A percentile compares a stretch with the other conserved stretches of the same genome.
These are phyloP conservation scores for Heliocybe sulcata DNA, from an alignment of 1,284 basidiomycete genomes.

Conservation along the genomic window DNA sequence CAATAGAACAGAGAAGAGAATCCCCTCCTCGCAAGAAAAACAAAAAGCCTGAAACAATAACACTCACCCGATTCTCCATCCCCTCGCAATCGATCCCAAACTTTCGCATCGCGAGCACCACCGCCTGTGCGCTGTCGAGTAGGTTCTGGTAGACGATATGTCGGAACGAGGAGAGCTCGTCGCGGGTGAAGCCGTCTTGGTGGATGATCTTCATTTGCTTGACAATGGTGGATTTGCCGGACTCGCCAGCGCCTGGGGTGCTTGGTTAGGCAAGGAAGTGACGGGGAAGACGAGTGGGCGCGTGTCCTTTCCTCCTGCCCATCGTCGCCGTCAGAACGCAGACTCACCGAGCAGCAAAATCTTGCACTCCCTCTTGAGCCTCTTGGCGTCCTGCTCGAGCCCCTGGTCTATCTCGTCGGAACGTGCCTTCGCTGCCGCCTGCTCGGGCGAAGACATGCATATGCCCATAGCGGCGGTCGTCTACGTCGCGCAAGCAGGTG, in stretches of 20 bases:
- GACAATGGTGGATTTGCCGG: conserved; percentile 93
- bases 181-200: conserved; percentile 82
- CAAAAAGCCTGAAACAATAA: too few species aligned
- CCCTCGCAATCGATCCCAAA: background rate
- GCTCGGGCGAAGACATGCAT: conserved; percentile 54
- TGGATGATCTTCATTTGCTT: conserved; percentile 99
- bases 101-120: background rate
- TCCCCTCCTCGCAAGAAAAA: too few species aligned
- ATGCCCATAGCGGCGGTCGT: conserved; percentile 57
- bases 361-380: conserved; percentile 90
- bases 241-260: conserved; percentile 70
- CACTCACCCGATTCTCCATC: background rate
- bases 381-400: conserved; percentile 66
- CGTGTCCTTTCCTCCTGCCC: too few species aligned
- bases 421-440: conserved; percentile 54
- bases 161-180: conserved; percentile 72
- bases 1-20: too few species aligned
- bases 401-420: conserved; percentile 69
- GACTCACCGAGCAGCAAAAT: conserved; percentile 82
- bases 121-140: conserved; percentile 23
- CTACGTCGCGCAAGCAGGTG: too few species aligned
- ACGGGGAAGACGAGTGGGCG: conserved; percentile 3
- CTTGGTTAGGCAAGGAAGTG: background rate
- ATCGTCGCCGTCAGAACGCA: too few species aligned
- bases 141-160: conserved; percentile 28